Evolutionary conservation across 768 basidiomycete genomes (phyloP), one percentile per base, ranked within the genome.

Genomic region (Amanita pallidorosea): DNA sequence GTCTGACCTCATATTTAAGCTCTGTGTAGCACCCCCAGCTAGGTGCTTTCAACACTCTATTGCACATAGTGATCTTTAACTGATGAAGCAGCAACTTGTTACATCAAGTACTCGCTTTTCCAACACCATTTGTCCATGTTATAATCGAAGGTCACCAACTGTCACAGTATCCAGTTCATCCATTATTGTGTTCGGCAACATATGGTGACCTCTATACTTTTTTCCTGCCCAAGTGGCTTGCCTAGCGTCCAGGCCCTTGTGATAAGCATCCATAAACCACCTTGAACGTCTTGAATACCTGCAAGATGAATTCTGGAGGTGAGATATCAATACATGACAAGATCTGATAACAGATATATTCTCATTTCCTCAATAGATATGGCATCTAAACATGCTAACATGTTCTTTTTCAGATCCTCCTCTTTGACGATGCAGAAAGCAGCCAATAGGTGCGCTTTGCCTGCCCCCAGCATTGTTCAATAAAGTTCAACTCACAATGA

Each of bases 401-500:
- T 47, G 34, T 47, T 47, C 33, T 13, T 37, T 23, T 47, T 15
- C 5, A 47, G 46, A 20, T 7, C 46, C 17, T 47, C 46, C 12
- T 34, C 46, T 13, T 22, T 36, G 33, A 35, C 36, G 33, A 47
- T 35, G 17, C 27, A 36, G 46, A 33, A 36, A 20, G 20, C 8
- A 47, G 27, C 7, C 12, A 17, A 25, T 47, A 47, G 29, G 36
- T 36, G 6, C 35, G 25, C 20, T 56, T 56, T 0, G 45, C 46
- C 20, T 31, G 15, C 23, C 46, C 45, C 52, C 47, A 53, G 29
- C 44, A 43, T 37, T 45, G 36, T 42, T 53, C 36, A 34, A 53
- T 53, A 31, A 47, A 47, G 34, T 53, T 53, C 7, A 53, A 31
- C 41, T 49, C 52, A 53, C 52, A 53, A 23, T 53, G 52, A 33